phyloP scores from a whole-genome alignment of 306 rosid genomes.

The Fragaria nilgerrensis region DNA sequence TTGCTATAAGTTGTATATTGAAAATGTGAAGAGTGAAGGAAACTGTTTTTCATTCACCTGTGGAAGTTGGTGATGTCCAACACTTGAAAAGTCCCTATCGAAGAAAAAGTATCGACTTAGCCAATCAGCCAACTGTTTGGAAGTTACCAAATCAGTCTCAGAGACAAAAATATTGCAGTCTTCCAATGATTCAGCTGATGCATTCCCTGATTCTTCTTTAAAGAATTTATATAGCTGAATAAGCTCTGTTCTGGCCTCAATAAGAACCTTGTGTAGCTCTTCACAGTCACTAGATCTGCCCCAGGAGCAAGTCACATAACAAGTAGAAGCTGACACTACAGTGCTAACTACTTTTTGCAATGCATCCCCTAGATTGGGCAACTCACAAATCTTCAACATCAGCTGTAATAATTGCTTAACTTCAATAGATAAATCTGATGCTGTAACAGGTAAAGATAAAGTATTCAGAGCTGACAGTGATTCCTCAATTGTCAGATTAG shows the following conservation, averaged over 20 bases:
- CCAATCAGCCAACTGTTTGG: conserved; percentile 73
- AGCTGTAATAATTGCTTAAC: conserved; percentile 69
- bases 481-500: conserved; percentile 55
- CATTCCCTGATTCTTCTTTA: conserved; percentile 38
- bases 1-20: neutral
- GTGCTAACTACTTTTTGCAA: conserved; percentile 59
- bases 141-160: conserved; percentile 54
- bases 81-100: conserved; percentile 31
- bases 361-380: conserved; percentile 54
- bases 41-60: conserved; percentile 45
- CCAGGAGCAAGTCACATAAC: conserved; percentile 47
- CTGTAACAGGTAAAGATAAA: conserved; percentile 60
- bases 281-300: conserved; percentile 45
- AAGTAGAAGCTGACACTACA: conserved; percentile 72
- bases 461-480: conserved; percentile 52
- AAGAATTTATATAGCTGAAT: conserved; percentile 51
- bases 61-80: conserved; percentile 45
- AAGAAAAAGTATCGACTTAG: conserved; percentile 55
- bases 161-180: conserved; percentile 45
- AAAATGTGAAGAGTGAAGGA: conserved; percentile 12
- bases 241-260: conserved; percentile 63
- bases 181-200: conserved; percentile 39
- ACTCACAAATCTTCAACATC: conserved; percentile 61
- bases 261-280: conserved; percentile 50
- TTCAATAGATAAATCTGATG: conserved; percentile 66